These are phyloP conservation scores for Pelagophyceae sp. DNA, from an alignment of 352 stramenopile species.

Conservation along the genomic window DNA sequence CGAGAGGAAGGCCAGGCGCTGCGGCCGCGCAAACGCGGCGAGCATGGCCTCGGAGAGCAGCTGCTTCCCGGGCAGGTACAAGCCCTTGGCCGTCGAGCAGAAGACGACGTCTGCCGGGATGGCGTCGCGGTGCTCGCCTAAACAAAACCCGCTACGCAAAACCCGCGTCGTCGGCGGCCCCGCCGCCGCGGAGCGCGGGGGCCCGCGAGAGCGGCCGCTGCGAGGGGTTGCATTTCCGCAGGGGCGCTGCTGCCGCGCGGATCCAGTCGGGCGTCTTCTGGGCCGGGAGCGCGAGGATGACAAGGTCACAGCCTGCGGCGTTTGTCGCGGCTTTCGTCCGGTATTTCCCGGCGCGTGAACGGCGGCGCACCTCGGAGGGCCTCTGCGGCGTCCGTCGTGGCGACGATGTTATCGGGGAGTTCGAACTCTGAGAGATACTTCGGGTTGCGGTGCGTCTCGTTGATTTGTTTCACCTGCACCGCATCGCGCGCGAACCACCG, in stretches of 20 bases:
- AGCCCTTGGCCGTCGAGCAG: conserved; percentile 75
- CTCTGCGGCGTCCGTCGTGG: conserved; percentile 57
- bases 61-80: conserved; percentile 78
- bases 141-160: no score
- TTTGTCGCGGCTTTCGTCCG: no score
- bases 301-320: no score
- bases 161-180: no score
- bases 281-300: conserved; percentile 79
- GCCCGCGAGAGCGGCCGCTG: no score
- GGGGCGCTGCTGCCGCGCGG: no score
- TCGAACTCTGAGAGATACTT: conserved; percentile 55
- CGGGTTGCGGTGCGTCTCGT: conserved; percentile 56
- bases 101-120: conserved; percentile 71
- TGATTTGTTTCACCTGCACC: conserved; percentile 63
- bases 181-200: no score
- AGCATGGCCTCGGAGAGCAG: conserved; percentile 75
- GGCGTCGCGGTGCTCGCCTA: conserved; percentile 54
- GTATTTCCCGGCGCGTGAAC: no score
- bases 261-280: conserved; percentile 73
- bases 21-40: conserved; percentile 63
- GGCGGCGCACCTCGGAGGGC: conserved; percentile 48
- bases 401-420: conserved; percentile 58
- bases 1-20: conserved; percentile 77
- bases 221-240: no score
- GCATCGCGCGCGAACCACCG: conserved; percentile 70